These are phyloP conservation scores for Borovskyia barvae DNA, from an alignment of 208 protist species.

Conservation along the genomic window DNA sequence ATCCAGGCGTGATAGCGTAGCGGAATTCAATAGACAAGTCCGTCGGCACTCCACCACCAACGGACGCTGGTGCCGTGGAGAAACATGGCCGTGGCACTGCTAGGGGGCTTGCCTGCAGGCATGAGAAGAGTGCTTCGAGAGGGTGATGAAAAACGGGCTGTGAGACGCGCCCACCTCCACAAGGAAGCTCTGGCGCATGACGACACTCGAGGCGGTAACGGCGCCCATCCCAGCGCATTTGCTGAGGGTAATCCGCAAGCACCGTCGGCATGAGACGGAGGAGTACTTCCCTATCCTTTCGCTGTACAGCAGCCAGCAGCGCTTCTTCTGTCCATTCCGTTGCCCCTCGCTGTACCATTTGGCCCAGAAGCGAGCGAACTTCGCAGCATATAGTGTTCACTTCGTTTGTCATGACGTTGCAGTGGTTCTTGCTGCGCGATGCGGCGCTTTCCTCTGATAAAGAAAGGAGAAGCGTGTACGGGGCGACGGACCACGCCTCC, in stretches of 20 bases:
- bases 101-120: constrained; percentile 13
- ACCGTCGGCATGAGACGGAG: constrained; percentile 25
- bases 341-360: constrained; percentile 7
- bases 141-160: constrained; percentile 30
- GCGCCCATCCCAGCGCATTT: constrained; percentile 31
- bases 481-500: background rate
- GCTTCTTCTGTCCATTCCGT: background rate
- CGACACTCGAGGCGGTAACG: constrained; percentile 21
- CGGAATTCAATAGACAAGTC: constrained; percentile 6
- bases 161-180: background rate
- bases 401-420: constrained; percentile 19
- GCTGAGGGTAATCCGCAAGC: constrained; percentile 20
- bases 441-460: background rate
- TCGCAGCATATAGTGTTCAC: constrained; percentile 4
- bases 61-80: too few relatives aligned
- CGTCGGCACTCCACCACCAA: too few relatives aligned
- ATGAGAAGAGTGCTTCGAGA: constrained; percentile 37
- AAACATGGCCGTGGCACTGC: constrained; percentile 9
- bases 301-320: background rate
- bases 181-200: background rate
- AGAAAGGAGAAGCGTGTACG: constrained; percentile 5
- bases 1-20: background rate
- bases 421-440: background rate
- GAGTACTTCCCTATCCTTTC: background rate
- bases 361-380: constrained; percentile 2